Percentiles rank a stretch among this genome's conserved stretches.
Conservation (phyloP, 139 green algal species). For the Chlamydomonas schloesseri region DNA sequence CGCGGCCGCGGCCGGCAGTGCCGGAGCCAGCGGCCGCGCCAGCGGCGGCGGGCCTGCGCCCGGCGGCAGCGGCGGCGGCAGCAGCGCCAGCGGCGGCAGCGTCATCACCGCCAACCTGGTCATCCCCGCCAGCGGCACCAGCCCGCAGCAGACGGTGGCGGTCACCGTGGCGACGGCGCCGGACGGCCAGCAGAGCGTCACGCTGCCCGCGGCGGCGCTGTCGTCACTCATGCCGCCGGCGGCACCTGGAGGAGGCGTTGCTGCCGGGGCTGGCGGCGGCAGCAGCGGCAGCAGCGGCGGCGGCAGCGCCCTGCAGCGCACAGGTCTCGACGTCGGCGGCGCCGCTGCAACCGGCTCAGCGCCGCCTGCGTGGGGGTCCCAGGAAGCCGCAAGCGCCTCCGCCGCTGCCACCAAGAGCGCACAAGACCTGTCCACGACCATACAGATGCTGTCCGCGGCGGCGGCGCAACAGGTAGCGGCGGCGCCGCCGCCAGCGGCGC, state of each 20-base stretch:
- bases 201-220: constrained; percentile 5
- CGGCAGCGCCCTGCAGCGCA: background rate
- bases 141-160: constrained; percentile 9
- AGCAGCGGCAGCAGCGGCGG: background rate
- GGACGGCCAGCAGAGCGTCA: constrained; percentile 36
- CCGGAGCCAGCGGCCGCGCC: background rate
- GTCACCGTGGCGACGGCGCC: constrained; percentile 22
- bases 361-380: no score
- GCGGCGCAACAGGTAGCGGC: background rate
- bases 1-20: no score
- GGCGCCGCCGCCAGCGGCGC: background rate
- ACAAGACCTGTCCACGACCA: no score
- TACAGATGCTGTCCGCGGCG: background rate
- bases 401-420: no score
- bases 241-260: background rate
- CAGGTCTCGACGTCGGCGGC: no score
- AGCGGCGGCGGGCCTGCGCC: background rate
- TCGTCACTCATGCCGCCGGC: background rate
- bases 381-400: no score
- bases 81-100: constrained; percentile 1
- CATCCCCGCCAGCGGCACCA: background rate
- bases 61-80: background rate
- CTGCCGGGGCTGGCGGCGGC: background rate
- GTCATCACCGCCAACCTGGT: constrained; percentile 13
- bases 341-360: background rate